These are phyloP conservation scores for Juglanconis juglandina DNA, from an alignment of 2,329 filamentous ascomycete species.

Conservation along the genomic window DNA sequence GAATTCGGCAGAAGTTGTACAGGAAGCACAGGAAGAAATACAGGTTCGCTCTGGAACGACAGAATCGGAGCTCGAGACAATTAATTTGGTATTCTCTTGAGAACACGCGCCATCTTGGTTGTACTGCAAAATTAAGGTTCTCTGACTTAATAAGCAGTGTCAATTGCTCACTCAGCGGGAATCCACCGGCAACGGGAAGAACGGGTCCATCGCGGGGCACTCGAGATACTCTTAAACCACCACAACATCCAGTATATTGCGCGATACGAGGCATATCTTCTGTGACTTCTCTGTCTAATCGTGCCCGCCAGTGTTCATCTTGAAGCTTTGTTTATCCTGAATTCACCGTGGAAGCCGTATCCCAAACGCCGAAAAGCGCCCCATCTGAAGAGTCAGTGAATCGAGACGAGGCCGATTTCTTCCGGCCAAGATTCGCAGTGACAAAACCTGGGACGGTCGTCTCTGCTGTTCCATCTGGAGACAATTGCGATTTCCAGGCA, in stretches of 20 bases:
- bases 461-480: not conserved
- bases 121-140: too few relatives aligned
- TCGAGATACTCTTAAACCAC: not conserved
- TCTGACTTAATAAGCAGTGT: not conserved
- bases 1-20: not conserved
- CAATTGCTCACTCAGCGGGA: slow-evolving; percentile 3
- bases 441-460: not conserved
- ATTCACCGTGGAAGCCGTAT: not conserved
- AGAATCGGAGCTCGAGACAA: not conserved
- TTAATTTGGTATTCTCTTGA: not conserved
- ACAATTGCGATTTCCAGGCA: not conserved
- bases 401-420: not conserved
- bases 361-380: not conserved
- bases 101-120: not conserved
- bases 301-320: not conserved
- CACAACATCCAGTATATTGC: not conserved
- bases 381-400: not conserved
- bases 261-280: not conserved
- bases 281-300: not conserved
- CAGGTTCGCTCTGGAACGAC: not conserved
- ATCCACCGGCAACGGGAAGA: not conserved
- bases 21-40: too few relatives aligned
- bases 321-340: not conserved
- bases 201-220: slow-evolving; percentile 1
- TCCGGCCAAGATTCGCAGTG: not conserved